These are phyloP conservation scores for Chloris gayana DNA, from an alignment of 176 grass and related monocot species.

Conservation along the genomic window DNA sequence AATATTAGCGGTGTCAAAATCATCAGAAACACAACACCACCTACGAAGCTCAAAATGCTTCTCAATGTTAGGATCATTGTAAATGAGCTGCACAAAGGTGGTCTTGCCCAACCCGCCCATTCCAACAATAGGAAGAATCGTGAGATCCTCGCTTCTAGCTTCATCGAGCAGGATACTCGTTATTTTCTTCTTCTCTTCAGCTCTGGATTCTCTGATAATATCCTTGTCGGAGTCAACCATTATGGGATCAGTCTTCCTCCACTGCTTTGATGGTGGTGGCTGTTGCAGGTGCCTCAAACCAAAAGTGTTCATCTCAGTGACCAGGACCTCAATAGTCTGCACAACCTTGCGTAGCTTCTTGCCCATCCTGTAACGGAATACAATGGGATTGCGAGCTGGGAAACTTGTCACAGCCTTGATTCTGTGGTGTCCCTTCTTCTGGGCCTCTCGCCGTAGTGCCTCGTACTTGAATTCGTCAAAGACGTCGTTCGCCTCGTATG, in stretches of 20 bases:
- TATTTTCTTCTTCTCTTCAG: slow-evolving; percentile 36
- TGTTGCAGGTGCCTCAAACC: not conserved
- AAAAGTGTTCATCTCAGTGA: not conserved
- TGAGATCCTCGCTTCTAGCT: not conserved
- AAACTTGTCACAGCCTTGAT: not conserved
- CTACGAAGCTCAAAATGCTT: slow-evolving; percentile 22
- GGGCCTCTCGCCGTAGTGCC: slow-evolving; percentile 19
- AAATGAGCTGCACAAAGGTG: slow-evolving; percentile 43
- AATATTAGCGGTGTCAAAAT: slow-evolving; percentile 30
- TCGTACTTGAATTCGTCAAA: slow-evolving; percentile 51
- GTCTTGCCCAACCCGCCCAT: slow-evolving; percentile 53
- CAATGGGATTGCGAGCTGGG: not conserved
- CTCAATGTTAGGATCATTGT: slow-evolving; percentile 29
- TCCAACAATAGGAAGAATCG: slow-evolving; percentile 47
- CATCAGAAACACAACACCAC: slow-evolving; percentile 48
- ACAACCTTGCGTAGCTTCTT: slow-evolving; percentile 42
- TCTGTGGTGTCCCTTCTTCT: slow-evolving; percentile 2
- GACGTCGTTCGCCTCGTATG: slow-evolving; percentile 41
- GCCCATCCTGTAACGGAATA: slow-evolving; percentile 37
- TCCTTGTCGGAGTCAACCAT: slow-evolving; percentile 4
- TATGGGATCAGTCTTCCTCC: slow-evolving; percentile 5
- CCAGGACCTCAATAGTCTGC: not conserved
- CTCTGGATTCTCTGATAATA: slow-evolving; percentile 32
- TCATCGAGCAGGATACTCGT: slow-evolving; percentile 10
- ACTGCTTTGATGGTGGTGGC: not conserved